These are phyloP conservation scores for Phoma herbarum DNA, from an alignment of 2,329 filamentous ascomycete genomes.

Conservation along the genomic window DNA sequence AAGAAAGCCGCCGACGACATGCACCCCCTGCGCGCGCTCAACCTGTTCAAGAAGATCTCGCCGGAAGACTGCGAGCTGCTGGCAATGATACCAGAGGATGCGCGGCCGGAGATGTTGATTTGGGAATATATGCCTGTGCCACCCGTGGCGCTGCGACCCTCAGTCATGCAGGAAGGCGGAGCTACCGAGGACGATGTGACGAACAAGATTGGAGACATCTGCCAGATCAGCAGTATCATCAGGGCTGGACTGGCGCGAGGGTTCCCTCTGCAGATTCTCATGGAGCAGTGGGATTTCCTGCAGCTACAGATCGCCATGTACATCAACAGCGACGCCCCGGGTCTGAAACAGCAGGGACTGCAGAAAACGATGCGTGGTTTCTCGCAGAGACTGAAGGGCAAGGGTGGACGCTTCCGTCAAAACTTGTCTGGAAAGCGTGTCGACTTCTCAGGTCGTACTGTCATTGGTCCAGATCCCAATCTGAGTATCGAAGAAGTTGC, in stretches of 20 bases:
- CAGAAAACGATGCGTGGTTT: conserved; percentile 92
- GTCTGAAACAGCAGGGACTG: conserved; percentile 85
- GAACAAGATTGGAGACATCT: conserved; percentile 95
- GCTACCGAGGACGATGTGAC: conserved; percentile 98
- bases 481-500: conserved; percentile 92
- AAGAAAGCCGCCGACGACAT: conserved; percentile 94
- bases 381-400: conserved; percentile 94
- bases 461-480: conserved; percentile 97
- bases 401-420: conserved; percentile 95
- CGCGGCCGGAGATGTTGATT: conserved; percentile 93
- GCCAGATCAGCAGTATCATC: conserved; percentile 89
- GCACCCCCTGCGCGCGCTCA: conserved; percentile 86
- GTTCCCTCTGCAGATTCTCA: conserved; percentile 84
- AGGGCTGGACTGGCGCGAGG: conserved; percentile 83
- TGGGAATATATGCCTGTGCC: conserved; percentile 97
- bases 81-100: conserved; percentile 85
- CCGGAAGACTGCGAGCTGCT: conserved; percentile 89
- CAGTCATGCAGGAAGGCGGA: conserved; percentile 89
- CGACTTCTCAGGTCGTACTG: conserved; percentile 95
- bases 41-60: conserved; percentile 88
- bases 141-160: conserved; percentile 92
- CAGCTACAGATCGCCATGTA: conserved; percentile 97
- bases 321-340: conserved; percentile 95
- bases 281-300: conserved; percentile 98
- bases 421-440: conserved; percentile 98